A percentile compares a stretch with the other conserved stretches of the same genome.
Evolutionary conservation across 192 early-diverging fungal genomes (phyloP).

Genomic region (Coemansia sp.): DNA sequence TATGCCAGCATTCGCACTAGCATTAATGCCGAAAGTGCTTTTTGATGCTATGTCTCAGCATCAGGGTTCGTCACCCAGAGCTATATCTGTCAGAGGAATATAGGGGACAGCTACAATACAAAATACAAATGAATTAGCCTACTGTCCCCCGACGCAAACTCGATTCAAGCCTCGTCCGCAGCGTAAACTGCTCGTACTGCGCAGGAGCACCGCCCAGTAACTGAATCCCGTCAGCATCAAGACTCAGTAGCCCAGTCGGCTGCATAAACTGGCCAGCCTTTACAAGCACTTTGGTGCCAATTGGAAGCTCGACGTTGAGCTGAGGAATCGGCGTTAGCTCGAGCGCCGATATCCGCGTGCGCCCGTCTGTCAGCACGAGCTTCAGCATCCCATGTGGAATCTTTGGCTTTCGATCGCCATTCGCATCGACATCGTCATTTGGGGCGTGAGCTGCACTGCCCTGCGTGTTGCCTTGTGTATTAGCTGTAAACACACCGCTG

Average conservation of each 20-base stretch:
- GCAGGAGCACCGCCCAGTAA: conserved; percentile 37
- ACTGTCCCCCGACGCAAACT: not conserved
- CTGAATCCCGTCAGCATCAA: conserved; percentile 12
- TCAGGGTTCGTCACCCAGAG: too few species aligned
- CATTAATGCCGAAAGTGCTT: too few species aligned
- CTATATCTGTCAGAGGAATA: too few species aligned
- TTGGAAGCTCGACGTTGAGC: conserved; percentile 39
- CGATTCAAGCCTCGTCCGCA: conserved; percentile 25
- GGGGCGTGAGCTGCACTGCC: not conserved
- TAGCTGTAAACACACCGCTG: conserved; percentile 17
- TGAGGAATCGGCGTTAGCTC: conserved; percentile 31
- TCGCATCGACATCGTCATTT: not conserved
- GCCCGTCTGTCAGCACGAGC: conserved; percentile 44
- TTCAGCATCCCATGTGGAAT: conserved; percentile 45
- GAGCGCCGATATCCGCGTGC: conserved; percentile 25
- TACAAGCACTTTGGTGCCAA: conserved; percentile 48
- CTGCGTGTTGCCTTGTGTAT: conserved; percentile 16
- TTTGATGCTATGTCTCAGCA: too few species aligned
- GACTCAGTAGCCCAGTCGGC: conserved; percentile 27
- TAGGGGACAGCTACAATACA: not conserved
- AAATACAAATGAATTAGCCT: not conserved
- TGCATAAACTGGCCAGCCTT: conserved; percentile 20
- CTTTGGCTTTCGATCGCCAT: conserved; percentile 28
- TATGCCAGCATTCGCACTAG: too few species aligned
- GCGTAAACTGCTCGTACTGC: conserved; percentile 35